These are phyloP conservation scores for Saitozyma podzolica DNA, from an alignment of 768 basidiomycete species.

Conservation along the genomic window DNA sequence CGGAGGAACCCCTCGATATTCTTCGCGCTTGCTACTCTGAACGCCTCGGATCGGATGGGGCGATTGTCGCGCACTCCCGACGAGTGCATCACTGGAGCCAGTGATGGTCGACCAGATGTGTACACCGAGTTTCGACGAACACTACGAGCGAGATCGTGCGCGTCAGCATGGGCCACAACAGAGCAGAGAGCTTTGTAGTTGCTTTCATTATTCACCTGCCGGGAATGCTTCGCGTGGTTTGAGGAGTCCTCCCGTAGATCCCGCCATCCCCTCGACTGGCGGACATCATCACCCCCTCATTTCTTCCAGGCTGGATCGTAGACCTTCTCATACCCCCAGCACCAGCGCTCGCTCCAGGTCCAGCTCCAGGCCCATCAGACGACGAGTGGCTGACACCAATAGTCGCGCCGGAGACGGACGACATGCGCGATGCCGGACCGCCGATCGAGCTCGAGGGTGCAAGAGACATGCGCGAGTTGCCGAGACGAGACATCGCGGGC, in stretches of 20 bases:
- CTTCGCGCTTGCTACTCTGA: slow-evolving; percentile 69
- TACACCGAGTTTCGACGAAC: slow-evolving; percentile 73
- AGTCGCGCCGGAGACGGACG: no score
- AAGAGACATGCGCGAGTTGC: no score
- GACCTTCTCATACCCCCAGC: slow-evolving; percentile 17
- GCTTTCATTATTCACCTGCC: slow-evolving; percentile 53
- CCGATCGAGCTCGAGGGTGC: no score
- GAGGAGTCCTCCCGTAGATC: slow-evolving; percentile 69
- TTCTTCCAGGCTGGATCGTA: slow-evolving; percentile 8
- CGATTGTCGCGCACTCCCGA: slow-evolving; percentile 68
- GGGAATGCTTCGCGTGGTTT: slow-evolving; percentile 56
- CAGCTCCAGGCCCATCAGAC: no score
- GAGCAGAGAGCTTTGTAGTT: slow-evolving; percentile 12
- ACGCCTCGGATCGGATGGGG: slow-evolving; percentile 72
- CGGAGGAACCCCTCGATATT: slow-evolving; percentile 68
- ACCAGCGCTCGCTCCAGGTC: neutral
- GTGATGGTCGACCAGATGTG: slow-evolving; percentile 51
- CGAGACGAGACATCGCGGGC: slow-evolving; percentile 3
- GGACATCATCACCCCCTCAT: slow-evolving; percentile 61
- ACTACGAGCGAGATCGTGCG: slow-evolving; percentile 49
- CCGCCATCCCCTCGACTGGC: slow-evolving; percentile 61
- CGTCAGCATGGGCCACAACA: slow-evolving; percentile 45
- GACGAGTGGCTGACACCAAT: no score
- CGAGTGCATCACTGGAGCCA: slow-evolving; percentile 54
- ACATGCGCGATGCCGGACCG: no score